phyloP scores from a whole-genome alignment of 768 basidiomycete genomes.

The Paxillus involutus region DNA sequence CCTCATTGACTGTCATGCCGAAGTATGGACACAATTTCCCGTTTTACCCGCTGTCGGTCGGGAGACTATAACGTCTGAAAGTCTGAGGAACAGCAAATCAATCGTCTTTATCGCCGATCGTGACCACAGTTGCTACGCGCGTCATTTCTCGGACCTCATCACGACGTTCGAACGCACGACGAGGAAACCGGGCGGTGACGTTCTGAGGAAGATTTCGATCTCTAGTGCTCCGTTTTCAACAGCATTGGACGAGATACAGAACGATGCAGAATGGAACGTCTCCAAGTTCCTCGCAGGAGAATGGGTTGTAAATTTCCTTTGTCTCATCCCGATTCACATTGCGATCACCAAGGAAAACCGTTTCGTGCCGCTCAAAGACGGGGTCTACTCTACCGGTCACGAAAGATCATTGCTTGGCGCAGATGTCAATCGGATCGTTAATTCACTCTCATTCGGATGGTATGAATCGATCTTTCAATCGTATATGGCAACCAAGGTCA shows the following conservation, averaged over 20 bases:
- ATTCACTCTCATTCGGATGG: constrained; percentile 59
- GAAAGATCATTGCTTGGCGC: constrained; percentile 59
- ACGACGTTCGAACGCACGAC: constrained; percentile 43
- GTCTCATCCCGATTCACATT: constrained; percentile 64
- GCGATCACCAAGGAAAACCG: constrained; percentile 60
- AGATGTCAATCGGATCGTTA: constrained; percentile 55
- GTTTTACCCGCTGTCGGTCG: constrained; percentile 48
- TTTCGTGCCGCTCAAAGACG: constrained; percentile 61
- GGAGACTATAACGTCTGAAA: constrained; percentile 34
- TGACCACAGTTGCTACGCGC: constrained; percentile 29
- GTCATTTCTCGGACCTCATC: constrained; percentile 44
- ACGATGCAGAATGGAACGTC: constrained; percentile 15
- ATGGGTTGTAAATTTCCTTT: constrained; percentile 61
- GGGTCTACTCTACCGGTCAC: constrained; percentile 46
- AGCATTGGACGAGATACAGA: constrained; percentile 12
- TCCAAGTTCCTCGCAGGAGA: constrained; percentile 47
- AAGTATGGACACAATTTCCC: constrained; percentile 56
- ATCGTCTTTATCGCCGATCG: constrained; percentile 41
- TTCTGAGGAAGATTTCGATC: constrained; percentile 36
- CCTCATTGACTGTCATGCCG: constrained; percentile 48
- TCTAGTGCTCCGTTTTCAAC: constrained; percentile 21
- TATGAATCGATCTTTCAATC: constrained; percentile 65
- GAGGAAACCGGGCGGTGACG: constrained; percentile 46
- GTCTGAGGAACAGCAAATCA: constrained; percentile 25
- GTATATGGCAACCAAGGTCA: constrained; percentile 57